These are phyloP conservation scores for Nematocida sp. DNA, from an alignment of 371 early-diverging fungal genomes.

Conservation along the genomic window DNA sequence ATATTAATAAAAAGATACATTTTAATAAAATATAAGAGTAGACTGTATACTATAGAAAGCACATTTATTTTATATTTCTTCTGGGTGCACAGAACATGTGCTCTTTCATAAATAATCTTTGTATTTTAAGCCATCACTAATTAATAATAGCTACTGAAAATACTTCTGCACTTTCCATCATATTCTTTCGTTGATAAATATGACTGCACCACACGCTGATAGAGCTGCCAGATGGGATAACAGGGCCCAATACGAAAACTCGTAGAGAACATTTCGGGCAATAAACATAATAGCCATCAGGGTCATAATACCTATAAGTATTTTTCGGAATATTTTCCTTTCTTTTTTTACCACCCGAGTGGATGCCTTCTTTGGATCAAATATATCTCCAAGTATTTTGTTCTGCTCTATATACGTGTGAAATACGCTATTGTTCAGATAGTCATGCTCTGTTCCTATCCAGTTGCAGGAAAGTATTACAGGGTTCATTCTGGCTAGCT, in stretches of 20 bases:
- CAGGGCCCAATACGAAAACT: background rate
- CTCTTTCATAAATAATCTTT: too few relatives aligned
- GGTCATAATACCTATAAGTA: background rate
- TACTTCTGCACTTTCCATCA: background rate
- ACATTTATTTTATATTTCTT: too few relatives aligned
- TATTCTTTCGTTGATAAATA: background rate
- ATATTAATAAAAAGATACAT: too few relatives aligned
- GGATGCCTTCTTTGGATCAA: slow-evolving; percentile 8
- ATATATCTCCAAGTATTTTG: slow-evolving; percentile 11
- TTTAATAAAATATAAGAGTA: too few relatives aligned
- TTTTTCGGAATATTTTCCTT: slow-evolving; percentile 1
- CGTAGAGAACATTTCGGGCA: background rate
- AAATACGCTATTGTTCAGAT: slow-evolving; percentile 41
- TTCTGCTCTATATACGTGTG: slow-evolving; percentile 42
- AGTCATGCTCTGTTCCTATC: slow-evolving; percentile 49
- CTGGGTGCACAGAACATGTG: too few relatives aligned
- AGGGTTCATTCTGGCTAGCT: slow-evolving; percentile 1
- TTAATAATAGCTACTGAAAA: background rate
- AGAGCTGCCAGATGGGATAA: background rate
- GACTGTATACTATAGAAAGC: too few relatives aligned
- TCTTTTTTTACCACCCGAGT: slow-evolving; percentile 17
- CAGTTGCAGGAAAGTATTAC: slow-evolving; percentile 18
- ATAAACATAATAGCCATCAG: background rate
- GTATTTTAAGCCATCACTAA: too few relatives aligned
- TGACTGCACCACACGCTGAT: background rate